Base-by-base conservation (phyloP, 164 flowering plant species). In the Vitis amurensis region DNA sequence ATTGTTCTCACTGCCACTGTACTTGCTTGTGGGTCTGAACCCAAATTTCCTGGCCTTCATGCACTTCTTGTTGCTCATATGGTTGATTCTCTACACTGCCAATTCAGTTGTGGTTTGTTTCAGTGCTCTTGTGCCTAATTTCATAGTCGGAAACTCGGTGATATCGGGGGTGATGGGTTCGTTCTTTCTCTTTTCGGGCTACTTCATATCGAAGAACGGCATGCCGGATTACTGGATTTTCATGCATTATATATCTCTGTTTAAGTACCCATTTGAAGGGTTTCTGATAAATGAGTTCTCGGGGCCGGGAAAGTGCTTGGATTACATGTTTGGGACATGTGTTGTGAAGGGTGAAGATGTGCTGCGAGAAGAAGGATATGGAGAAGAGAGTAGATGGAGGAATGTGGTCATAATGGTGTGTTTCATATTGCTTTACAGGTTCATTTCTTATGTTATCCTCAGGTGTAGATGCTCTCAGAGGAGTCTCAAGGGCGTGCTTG, bases 231-330 rank as follows among this genome's bases (percentile, higher is more conserved):
- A 90, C 67, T 95, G 99, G 98, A 79, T 90, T 53, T 90, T 89
- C 79, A 87, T 93, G 94, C 97, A 95, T 74, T 95, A 93, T 55
- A 68, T 93, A 13, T 93, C 97, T 2, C 71, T 95, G 62, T 95
- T 93, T 59, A 95, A 95, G 92, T 93, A 95, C 55, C 99, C 98
- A 11, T 95, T 89, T 75, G 99, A 95, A 80, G 96, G 96, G 82
- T 86, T 95, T 64, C 69, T 95, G 84, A 83, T 91, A 64, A 95
- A 95, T 68, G 99, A 95, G 83, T 95, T 91, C 73, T 85, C 91
- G 0, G 82, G 81, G 0, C 70, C 89, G 2, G 80, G 78, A 2
- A 88, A 86, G 81, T 94, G 97, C 75, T 76, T 92, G 84, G 86
- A 88, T 61, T 80, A 75, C 75, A 77, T 86, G 87, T 86, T 89